Base-by-base conservation (phyloP, 495 filamentous ascomycete species). In the Schizothecium vesticola region DNA sequence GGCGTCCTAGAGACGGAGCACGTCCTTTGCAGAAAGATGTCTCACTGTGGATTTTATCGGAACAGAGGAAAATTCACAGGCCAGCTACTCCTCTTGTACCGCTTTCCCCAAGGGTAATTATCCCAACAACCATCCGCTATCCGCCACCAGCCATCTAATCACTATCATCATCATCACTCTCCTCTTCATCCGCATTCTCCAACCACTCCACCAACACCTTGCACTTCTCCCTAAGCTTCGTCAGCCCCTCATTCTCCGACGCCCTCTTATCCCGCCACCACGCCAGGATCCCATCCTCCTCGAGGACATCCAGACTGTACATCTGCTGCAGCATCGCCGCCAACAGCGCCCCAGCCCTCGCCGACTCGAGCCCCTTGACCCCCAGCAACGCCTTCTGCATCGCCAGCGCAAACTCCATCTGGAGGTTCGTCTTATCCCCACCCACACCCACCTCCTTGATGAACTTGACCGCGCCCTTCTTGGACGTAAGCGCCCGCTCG, bases 171-270 rank as follows among this genome's bases (percentile, higher is more conserved):
- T 86, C 87, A 7, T 88, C 87, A 56, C 86, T 87, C 24, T 89
- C 89, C 73, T 94, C 92, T 71, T 91, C 90, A 72, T 92, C 90
- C 0, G 91, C 92, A 71, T 92, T 89, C 60, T 88, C 90, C 67
- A 98, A 77, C 88, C 89, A 96, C 68, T 96, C 91, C 31, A 98
- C 88, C 78, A 99, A 89, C 61, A 89, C 87, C 75, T 88, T 80
- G 61, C 90, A 90, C 78, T 91, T 89, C 33, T 80, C 86, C 72
- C 90, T 89, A 25, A 97, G 87, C 67, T 77, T 86, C 56, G 79
- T 74, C 88, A 97, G 88, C 64, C 86, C 84, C 31, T 90, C 90
- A 9, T 79, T 86, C 65, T 82, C 85, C 29, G 80, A 85, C 9
- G 87, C 87, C 71, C 86, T 84, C 68, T 82, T 82, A 77, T 95